Percentiles rank a stretch among this genome's conserved stretches.
Evolutionary conservation across 768 basidiomycete species (phyloP).

Genomic region (Kwoniella dendrophila): DNA sequence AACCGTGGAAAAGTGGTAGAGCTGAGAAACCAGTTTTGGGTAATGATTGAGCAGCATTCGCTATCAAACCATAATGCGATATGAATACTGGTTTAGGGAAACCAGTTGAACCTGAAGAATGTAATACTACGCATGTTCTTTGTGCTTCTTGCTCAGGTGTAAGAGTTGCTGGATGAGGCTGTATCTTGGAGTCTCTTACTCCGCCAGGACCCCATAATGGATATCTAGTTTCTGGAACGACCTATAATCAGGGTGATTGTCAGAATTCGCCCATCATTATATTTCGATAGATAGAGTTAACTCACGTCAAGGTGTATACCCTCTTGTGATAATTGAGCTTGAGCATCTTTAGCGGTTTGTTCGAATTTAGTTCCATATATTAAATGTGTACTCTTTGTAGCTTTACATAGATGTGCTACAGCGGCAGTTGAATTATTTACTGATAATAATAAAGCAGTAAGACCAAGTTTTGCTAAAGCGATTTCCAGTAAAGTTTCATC

Average conservation of each 20-base stretch:
- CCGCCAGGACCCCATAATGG: constrained; percentile 59
- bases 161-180: constrained; percentile 30
- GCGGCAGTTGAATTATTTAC: constrained; percentile 62
- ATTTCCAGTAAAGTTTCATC: constrained; percentile 59
- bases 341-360: constrained; percentile 55
- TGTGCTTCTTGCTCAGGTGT: constrained; percentile 42
- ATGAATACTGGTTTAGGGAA: constrained; percentile 54
- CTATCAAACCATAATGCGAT: constrained; percentile 46
- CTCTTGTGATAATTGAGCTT: constrained; percentile 47
- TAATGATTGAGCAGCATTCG: constrained; percentile 37
- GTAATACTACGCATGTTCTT: constrained; percentile 46
- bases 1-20: constrained; percentile 51
- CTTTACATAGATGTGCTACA: constrained; percentile 59
- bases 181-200: constrained; percentile 48
- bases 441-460: constrained; percentile 58
- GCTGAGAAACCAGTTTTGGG: constrained; percentile 48
- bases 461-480: constrained; percentile 58
- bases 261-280: background rate
- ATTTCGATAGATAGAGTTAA: background rate
- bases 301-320: constrained; percentile 34
- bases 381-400: constrained; percentile 57
- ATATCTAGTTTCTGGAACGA: constrained; percentile 56
- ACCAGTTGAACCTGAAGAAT: constrained; percentile 53
- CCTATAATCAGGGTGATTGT: constrained; percentile 4
- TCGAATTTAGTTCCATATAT: constrained; percentile 58